Percentiles rank a stretch among this genome's conserved stretches.
Conservation (phyloP, 176 grass and related monocot genomes). For the Hyparrhenia diplandra region DNA sequence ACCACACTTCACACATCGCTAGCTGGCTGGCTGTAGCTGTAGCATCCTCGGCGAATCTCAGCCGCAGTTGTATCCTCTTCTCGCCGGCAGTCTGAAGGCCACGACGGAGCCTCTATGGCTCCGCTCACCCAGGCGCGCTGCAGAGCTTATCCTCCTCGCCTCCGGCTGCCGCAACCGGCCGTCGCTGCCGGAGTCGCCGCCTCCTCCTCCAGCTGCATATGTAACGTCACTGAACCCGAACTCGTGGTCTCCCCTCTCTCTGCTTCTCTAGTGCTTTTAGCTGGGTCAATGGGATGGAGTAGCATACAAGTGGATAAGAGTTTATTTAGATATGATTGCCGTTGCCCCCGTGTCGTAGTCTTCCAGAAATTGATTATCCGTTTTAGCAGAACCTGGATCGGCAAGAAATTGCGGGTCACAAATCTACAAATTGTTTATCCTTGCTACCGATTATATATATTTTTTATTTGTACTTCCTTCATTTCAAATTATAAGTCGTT, state of each 20-base stretch:
- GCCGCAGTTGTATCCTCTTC: background rate
- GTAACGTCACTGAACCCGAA: background rate
- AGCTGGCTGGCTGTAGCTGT: background rate
- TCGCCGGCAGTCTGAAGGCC: background rate
- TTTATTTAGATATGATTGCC: background rate
- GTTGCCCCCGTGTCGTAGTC: background rate
- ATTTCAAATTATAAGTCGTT: too few species aligned
- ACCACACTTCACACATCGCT: background rate
- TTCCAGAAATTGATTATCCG: background rate
- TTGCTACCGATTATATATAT: too few species aligned
- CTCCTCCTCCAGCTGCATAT: background rate
- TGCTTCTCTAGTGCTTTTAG: background rate
- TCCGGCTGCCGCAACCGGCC: background rate
- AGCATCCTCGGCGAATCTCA: background rate
- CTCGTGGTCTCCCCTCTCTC: background rate
- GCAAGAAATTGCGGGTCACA: too few species aligned
- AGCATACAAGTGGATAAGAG: conserved; percentile 3
- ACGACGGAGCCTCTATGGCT: conserved; percentile 5
- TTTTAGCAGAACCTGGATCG: background rate
- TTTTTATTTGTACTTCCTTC: too few species aligned
- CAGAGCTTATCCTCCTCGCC: background rate
- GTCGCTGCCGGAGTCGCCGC: background rate
- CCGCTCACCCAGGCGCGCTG: background rate
- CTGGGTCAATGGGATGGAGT: background rate
- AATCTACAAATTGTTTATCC: too few species aligned